Base-by-base conservation (phyloP, 371 early-diverging fungal species). In the Mucor irregularis region DNA sequence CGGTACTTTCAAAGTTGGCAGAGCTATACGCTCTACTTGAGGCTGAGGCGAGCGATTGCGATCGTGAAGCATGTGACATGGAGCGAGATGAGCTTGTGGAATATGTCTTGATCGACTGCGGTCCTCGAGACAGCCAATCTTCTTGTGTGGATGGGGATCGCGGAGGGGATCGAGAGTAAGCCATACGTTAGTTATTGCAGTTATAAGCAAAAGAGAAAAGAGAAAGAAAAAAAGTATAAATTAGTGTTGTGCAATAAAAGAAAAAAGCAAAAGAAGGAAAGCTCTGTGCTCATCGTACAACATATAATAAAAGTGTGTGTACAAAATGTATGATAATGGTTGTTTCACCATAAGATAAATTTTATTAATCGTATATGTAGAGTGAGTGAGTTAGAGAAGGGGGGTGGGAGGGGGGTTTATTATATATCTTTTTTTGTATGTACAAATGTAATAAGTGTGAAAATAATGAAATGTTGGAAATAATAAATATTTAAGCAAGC, bases 71-170 rank as follows among this genome's bases (percentile, higher is more conserved):
- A 25, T 61, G 64, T 19, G 44, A 54, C 30, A 55, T 58, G 5
- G 72, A 64, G 10, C 68, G 65, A 50, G 73, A 69, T 57, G 76
- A 76, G 17, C 49, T 49, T 5, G 72, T 69, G 2, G 73, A 63
- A 42, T 58, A 66, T 0, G 69, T 69, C 46, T 61, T 69, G 9
- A 43, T 35, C 16, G 64, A 70, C 35, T 60, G 66, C 14, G 57
- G 49, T n/a, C 64, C 62, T 33, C 67, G 55, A 14, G 60, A 33
- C 30, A 66, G 44, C 76, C 69, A 72, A 45, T 72, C 76, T 43
- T 75, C 76, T 35, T 58, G 62, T 29, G 61, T 58, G 26, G 64
- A 43, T 13, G 71, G 69, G 19, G 74, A 74, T 3, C 40, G 66
- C 11, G 71, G 68, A 43, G 72, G 73, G 14, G 76, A 69, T 52